Evolutionary conservation across 23 red algal species (phyloP).

Genomic region (Gracilaria gracilis): DNA sequence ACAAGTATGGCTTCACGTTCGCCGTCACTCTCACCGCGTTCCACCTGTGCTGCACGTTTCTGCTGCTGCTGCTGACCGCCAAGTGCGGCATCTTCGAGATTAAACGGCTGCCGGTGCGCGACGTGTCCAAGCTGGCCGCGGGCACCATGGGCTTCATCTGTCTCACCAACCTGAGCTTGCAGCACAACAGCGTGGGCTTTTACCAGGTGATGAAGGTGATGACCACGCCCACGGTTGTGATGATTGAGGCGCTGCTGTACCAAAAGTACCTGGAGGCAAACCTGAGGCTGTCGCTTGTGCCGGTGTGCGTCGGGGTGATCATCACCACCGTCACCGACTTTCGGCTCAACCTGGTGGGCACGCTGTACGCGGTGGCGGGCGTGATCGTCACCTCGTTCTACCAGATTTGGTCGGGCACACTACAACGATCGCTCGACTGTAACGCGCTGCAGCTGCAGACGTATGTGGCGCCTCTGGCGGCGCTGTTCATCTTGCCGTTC

Average conservation of each 20-base stretch:
- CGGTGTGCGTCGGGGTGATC: constrained; percentile 93
- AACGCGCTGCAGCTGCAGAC: constrained; percentile 89
- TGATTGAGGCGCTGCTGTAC: constrained; percentile 92
- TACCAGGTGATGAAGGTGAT: constrained; percentile 99
- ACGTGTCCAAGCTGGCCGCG: constrained; percentile 86
- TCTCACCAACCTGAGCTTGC: constrained; percentile 96
- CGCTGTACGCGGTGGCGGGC: constrained; percentile 80
- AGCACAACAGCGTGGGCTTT: constrained; percentile 95
- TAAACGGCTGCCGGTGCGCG: constrained; percentile 80
- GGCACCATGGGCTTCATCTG: constrained; percentile 93
- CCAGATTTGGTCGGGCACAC: constrained; percentile 96
- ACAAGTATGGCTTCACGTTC: constrained; percentile 84
- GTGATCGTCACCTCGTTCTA: constrained; percentile 94
- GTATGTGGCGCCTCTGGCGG: constrained; percentile 87
- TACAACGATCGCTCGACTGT: constrained; percentile 87
- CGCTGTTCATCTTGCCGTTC: constrained; percentile 86
- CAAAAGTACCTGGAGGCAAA: constrained; percentile 82
- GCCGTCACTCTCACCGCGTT: constrained; percentile 87
- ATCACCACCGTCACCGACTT: constrained; percentile 89
- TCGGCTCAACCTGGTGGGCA: constrained; percentile 87
- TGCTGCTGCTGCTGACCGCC: constrained; percentile 66
- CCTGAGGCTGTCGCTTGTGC: constrained; percentile 80
- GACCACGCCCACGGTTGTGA: constrained; percentile 94
- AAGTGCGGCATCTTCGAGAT: constrained; percentile 77
- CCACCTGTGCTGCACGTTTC: constrained; percentile 82